phyloP scores from a whole-genome alignment of 2,329 filamentous ascomycete genomes.

The Plectosphaerella sp. region DNA sequence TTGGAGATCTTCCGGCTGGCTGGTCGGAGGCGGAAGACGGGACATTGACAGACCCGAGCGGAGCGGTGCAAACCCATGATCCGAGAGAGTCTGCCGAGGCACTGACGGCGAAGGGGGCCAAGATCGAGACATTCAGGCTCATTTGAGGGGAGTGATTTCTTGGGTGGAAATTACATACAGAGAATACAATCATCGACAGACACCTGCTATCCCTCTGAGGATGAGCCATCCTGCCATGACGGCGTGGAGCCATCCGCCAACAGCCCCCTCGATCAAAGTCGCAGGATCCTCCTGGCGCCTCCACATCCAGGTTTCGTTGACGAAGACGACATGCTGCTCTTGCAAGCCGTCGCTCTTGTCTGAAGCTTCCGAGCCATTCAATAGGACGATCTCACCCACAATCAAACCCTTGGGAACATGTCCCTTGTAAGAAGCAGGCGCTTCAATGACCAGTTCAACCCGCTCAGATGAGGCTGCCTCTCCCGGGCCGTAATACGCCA shows the following conservation, averaged over 20 bases:
- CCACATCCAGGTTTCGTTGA: constrained; percentile 37
- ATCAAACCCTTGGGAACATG: constrained; percentile 18
- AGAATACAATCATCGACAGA: constrained; percentile 11
- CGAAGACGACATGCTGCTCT: constrained; percentile 17
- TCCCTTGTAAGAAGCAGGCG: constrained; percentile 16
- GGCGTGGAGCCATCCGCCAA: constrained; percentile 25
- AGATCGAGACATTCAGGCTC: too few species aligned
- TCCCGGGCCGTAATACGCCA: constrained; percentile 15
- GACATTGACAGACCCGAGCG: too few species aligned
- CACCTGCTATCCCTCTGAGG: constrained; percentile 14
- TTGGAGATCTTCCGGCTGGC: too few species aligned
- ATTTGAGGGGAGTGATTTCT: constrained; percentile 4
- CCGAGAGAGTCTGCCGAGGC: too few species aligned
- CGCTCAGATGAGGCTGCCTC: constrained; percentile 12
- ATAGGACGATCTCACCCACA: constrained; percentile 15
- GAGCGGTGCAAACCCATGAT: too few species aligned
- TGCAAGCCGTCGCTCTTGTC: neutral
- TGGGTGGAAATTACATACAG: constrained; percentile 2
- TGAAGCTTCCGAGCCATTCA: neutral
- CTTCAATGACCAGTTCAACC: constrained; percentile 22
- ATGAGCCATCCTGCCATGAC: constrained; percentile 21
- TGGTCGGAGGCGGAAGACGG: too few species aligned
- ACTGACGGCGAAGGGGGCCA: too few species aligned
- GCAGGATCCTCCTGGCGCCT: constrained; percentile 19
- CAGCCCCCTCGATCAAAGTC: constrained; percentile 21